Evolutionary conservation across 2,329 filamentous ascomycete genomes (phyloP).

Genomic region (Pseudocercospora eumusae): DNA sequence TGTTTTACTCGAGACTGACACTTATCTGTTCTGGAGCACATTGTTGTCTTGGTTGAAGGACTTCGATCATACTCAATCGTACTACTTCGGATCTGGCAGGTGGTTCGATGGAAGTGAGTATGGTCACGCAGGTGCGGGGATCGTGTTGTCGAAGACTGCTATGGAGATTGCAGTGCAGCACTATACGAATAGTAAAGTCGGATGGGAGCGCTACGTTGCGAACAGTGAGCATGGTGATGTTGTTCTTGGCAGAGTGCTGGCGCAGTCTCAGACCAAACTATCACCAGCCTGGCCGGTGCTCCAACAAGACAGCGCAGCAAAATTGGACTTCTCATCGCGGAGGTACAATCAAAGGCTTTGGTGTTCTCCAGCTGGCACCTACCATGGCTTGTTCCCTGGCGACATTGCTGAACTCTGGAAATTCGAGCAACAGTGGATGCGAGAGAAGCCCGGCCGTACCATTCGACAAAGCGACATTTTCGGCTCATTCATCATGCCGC

Average conservation of each 20-base stretch:
- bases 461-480: constrained; percentile 34
- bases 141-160: constrained; percentile 47
- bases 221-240: constrained; percentile 33
- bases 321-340: constrained; percentile 42
- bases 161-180: constrained; percentile 39
- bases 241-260: constrained; percentile 31
- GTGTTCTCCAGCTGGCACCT: constrained; percentile 36
- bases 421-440: constrained; percentile 36
- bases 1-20: constrained; percentile 57
- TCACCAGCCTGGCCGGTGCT: constrained; percentile 32
- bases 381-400: constrained; percentile 31
- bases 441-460: constrained; percentile 15
- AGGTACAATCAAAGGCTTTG: constrained; percentile 25
- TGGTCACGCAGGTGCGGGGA: constrained; percentile 46
- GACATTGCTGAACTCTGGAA: constrained; percentile 32
- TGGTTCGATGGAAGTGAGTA: constrained; percentile 44
- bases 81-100: constrained; percentile 56
- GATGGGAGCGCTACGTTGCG: constrained; percentile 29
- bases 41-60: constrained; percentile 49
- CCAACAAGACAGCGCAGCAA: constrained; percentile 42
- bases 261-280: constrained; percentile 25
- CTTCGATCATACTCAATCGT: constrained; percentile 45
- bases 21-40: constrained; percentile 47
- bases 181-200: constrained; percentile 44
- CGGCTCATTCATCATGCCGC: constrained; percentile 30